phyloP scores from a whole-genome alignment of 208 protist species.

The Angomonas ambiguus region DNA sequence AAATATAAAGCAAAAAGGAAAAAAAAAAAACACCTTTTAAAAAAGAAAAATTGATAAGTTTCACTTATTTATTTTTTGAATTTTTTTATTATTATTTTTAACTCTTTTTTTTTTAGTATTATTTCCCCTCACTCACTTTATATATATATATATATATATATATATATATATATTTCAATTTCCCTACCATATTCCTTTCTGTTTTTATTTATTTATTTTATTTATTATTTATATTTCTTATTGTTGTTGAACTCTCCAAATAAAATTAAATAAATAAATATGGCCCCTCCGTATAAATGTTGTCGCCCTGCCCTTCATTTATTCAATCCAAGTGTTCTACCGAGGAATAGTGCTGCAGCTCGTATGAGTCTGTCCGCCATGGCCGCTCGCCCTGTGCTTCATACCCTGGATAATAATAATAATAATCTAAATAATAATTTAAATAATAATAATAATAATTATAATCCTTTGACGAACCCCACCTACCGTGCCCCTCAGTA shows the following conservation, averaged over 20 bases:
- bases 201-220: background rate
- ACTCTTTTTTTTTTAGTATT: background rate
- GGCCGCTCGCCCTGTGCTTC: no score
- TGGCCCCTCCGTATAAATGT: background rate
- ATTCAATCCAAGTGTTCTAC: background rate
- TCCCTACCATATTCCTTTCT: constrained; percentile 2
- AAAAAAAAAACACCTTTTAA: background rate
- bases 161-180: background rate
- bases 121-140: background rate
- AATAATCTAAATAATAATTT: no score
- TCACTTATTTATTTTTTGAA: background rate
- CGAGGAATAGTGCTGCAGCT: no score
- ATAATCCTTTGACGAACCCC: no score
- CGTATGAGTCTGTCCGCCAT: no score
- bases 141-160: background rate
- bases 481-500: no score
- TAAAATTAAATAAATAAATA: background rate
- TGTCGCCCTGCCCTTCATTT: background rate
- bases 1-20: constrained; percentile 5
- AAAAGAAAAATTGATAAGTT: background rate
- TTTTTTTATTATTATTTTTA: background rate
- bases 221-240: background rate
- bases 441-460: no score
- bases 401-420: no score
- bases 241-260: background rate